Evolutionary conservation across 257 asterid species (phyloP), one percentile per base, ranked within the genome.

Genomic region (Rehmannia glutinosa): DNA sequence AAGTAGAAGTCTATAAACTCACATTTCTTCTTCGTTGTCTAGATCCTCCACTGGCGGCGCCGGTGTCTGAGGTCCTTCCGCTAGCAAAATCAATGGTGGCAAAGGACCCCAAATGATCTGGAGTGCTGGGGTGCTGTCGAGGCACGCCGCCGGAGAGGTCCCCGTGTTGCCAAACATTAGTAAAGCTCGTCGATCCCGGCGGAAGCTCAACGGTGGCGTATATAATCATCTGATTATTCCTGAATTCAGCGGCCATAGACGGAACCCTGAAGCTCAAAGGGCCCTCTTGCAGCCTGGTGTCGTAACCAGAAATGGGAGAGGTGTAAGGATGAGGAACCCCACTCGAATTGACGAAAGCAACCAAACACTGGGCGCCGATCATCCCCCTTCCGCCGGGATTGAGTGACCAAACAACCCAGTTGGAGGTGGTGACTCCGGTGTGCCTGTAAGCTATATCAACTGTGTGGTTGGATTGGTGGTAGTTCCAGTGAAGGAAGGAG

Each of bases 111-210:
- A 23, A 0, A 17, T 84, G 73, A 0, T 74, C 84, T 17, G 62
- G 59, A 15, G 1, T 8, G 2, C 0, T 6, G 15, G 0, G 12
- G 43, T 91, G 97, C 7, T 0, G 0, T 20, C 0, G 11, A 47
- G 77, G 87, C 45, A 5, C 5, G 42, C 35, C 69, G 0, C 86
- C 86, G 5, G 81, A 46, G 15, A 92, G 73, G 13, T 0, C 64
- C 0, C 98, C 98, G 42, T 50, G 42, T 50, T 92, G 98, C 98
- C 96, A 92, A 1, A 81, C 89, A 19, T 89, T 97, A 8, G 71
- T 71, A 41, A 85, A 89, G 17, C 76, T 77, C 0, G 96, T 85
- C 6, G 66, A 36, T 3, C 86, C 89, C 1, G 56, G 4, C 0
- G 96, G 92, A 21, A 92, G 87, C 16, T 47, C 57, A 21, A 92